These are phyloP conservation scores for Vitis rotundifolia DNA, from an alignment of 164 flowering plant species.

Conservation along the genomic window DNA sequence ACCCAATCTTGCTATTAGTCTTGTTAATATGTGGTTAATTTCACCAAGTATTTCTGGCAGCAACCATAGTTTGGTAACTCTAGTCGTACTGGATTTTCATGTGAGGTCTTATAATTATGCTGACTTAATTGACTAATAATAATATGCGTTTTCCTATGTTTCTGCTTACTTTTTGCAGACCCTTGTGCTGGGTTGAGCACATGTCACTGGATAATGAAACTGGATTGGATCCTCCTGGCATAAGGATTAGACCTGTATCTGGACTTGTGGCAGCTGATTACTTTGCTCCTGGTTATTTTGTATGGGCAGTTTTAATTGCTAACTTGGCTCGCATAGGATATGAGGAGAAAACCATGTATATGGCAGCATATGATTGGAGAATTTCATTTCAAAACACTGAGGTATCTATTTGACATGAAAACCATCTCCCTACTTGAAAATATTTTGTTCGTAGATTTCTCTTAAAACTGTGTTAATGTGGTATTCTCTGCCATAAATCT, in stretches of 20 bases:
- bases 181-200: constrained; percentile 66
- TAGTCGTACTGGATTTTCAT: no score
- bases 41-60: neutral
- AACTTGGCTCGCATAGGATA: constrained; percentile 67
- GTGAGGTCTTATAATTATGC: no score
- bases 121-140: neutral
- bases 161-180: constrained; percentile 31
- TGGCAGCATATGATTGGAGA: constrained; percentile 77
- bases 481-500: no score
- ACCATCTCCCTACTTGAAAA: neutral
- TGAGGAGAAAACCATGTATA: constrained; percentile 70
- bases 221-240: constrained; percentile 58
- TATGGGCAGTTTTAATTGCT: constrained; percentile 68
- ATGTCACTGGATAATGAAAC: constrained; percentile 68
- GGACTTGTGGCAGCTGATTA: constrained; percentile 75
- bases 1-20: neutral
- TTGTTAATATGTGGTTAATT: neutral
- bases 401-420: constrained; percentile 23
- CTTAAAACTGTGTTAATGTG: no score
- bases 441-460: no score
- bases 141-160: neutral
- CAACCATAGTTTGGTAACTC: neutral
- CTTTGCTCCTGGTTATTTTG: constrained; percentile 65
- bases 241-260: constrained; percentile 57
- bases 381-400: constrained; percentile 65